Evolutionary conservation across 2,329 filamentous ascomycete genomes (phyloP).

Genomic region (Diaporthe vexans): DNA sequence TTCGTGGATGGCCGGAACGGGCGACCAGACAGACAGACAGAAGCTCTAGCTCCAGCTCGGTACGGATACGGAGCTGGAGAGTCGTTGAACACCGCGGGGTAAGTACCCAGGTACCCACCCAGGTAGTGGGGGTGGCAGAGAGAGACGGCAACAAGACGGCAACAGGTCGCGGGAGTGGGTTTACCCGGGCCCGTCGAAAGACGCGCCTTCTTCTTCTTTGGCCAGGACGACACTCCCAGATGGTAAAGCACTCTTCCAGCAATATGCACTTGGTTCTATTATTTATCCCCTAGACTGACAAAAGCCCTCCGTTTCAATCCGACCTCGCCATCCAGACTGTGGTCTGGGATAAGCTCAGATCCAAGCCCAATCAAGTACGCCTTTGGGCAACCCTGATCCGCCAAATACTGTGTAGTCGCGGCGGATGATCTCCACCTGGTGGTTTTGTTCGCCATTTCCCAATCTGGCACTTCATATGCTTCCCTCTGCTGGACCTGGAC

Average conservation of each 20-base stretch:
- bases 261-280: neutral
- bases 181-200: constrained; percentile 15
- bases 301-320: neutral
- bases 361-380: neutral
- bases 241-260: constrained; percentile 20
- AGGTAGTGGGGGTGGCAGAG: neutral
- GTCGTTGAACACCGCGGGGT: constrained; percentile 13
- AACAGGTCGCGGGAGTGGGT: constrained; percentile 27
- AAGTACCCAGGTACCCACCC: neutral
- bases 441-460: neutral
- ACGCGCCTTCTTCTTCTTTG: neutral
- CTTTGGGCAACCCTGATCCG: neutral
- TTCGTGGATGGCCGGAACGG: constrained; percentile 4
- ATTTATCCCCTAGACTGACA: neutral
- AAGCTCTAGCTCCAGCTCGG: neutral
- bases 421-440: neutral
- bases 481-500: no score
- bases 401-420: no score
- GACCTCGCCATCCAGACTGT: neutral
- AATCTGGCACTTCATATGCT: neutral
- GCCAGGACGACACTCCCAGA: neutral
- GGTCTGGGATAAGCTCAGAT: neutral
- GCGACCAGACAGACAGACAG: neutral
- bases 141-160: constrained; percentile 30
- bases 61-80: neutral